Conservation (phyloP, 768 basidiomycete genomes). For the Phlegmacium glaucopus region DNA sequence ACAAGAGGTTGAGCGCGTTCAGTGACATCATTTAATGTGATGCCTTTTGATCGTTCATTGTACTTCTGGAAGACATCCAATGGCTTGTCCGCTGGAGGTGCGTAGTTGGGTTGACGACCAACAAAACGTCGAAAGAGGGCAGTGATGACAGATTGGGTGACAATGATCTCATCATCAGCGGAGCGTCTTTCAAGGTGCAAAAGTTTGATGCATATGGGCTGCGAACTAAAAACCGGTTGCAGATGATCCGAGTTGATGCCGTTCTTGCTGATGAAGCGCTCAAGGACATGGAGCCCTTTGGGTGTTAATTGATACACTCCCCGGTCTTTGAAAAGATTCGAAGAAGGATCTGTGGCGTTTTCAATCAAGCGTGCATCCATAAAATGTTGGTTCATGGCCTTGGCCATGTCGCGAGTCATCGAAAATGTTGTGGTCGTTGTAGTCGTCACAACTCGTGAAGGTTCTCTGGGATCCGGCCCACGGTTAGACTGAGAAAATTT, state of each 20-base stretch:
- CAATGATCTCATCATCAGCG: conserved; percentile 95
- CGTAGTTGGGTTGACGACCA: conserved; percentile 83
- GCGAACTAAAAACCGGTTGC: conserved; percentile 81
- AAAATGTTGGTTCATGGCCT: conserved; percentile 99
- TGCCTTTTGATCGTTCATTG: conserved; percentile 75
- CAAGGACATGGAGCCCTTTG: conserved; percentile 97
- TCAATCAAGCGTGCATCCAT: conserved; percentile 99
- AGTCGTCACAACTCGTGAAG: conserved; percentile 96
- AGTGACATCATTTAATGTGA: conserved; percentile 64
- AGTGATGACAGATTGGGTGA: conserved; percentile 90
- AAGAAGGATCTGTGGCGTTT: conserved; percentile 88
- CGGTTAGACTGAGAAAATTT: conserved; percentile 99
- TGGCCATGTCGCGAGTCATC: conserved; percentile 99
- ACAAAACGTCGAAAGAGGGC: conserved; percentile 95
- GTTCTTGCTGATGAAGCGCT: conserved; percentile 99
- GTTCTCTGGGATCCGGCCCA: conserved; percentile 96
- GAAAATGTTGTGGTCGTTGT: conserved; percentile 99
- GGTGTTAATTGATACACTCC: conserved; percentile 95
- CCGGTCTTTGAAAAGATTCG: conserved; percentile 94
- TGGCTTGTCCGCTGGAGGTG: conserved; percentile 40
- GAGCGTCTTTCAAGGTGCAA: conserved; percentile 93
- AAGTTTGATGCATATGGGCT: conserved; percentile 96
- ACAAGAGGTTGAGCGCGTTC: conserved; percentile 60
- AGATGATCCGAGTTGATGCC: conserved; percentile 96
- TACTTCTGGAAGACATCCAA: conserved; percentile 69